These are phyloP conservation scores for Hypomyces perniciosus DNA, from an alignment of 2,329 filamentous ascomycete genomes.

Conservation along the genomic window DNA sequence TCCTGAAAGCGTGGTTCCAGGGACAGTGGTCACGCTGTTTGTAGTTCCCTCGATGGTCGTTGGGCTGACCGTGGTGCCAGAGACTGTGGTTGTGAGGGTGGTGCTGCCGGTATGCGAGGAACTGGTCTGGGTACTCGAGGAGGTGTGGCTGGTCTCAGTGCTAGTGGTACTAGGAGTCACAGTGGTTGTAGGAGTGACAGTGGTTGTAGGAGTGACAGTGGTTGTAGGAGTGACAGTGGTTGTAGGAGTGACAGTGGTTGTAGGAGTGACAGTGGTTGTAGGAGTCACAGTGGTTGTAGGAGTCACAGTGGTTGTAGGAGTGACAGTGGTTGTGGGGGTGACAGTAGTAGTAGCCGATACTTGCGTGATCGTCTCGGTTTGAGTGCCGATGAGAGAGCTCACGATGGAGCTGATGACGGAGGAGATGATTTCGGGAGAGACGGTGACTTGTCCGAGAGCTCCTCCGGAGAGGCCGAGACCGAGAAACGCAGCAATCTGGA, in stretches of 20 bases:
- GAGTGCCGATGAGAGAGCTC: slow-evolving; percentile 1
- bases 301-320: background rate
- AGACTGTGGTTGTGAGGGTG: slow-evolving; percentile 1
- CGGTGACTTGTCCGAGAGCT: slow-evolving; percentile 1
- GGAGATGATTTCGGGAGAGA: background rate
- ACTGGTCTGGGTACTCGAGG: background rate
- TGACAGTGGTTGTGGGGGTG: background rate
- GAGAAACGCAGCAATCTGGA: slow-evolving; percentile 5
- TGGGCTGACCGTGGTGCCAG: slow-evolving; percentile 2
- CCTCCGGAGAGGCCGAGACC: slow-evolving; percentile 10
- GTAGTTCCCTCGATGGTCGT: slow-evolving; percentile 7
- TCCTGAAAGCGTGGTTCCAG: background rate
- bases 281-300: background rate
- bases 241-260: background rate
- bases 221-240: background rate
- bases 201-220: background rate
- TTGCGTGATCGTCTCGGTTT: background rate
- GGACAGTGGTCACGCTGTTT: slow-evolving; percentile 2
- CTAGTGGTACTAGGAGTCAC: background rate
- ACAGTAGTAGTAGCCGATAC: background rate
- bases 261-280: background rate
- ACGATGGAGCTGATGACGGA: slow-evolving; percentile 4
- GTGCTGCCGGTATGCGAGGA: background rate
- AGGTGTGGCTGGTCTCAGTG: background rate
- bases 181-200: background rate